Conservation (phyloP, 305 asterid species). For the Fraxinus sp. region DNA sequence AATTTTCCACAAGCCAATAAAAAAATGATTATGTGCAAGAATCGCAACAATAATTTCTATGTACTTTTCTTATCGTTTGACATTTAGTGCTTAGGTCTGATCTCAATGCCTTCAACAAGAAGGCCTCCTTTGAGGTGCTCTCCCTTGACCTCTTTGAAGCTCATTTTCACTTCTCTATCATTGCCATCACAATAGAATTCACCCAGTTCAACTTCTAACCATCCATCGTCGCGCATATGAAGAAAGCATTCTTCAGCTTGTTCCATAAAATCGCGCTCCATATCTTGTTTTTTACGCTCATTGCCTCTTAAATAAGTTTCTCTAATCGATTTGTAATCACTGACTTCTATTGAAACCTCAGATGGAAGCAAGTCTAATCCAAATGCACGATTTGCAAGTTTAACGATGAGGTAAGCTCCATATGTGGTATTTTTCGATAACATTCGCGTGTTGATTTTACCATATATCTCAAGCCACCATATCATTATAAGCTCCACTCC, state of each 20-base stretch:
- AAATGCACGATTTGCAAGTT: constrained; percentile 54
- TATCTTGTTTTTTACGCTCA: not conserved
- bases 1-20: not conserved
- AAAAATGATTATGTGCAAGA: not conserved
- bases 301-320: constrained; percentile 23
- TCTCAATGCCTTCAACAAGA: constrained; percentile 68
- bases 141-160: constrained; percentile 53
- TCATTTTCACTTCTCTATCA: constrained; percentile 48
- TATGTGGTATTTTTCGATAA: constrained; percentile 58
- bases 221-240: constrained; percentile 51
- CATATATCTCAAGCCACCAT: constrained; percentile 58
- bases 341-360: constrained; percentile 45
- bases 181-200: constrained; percentile 47
- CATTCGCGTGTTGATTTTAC: constrained; percentile 36
- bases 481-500: constrained; percentile 62
- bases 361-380: constrained; percentile 48
- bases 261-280: not conserved
- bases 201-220: constrained; percentile 75
- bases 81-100: constrained; percentile 46
- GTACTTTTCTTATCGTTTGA: not conserved
- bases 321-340: constrained; percentile 23
- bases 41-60: not conserved
- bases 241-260: constrained; percentile 20
- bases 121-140: constrained; percentile 66
- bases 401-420: constrained; percentile 53